phyloP scores from a whole-genome alignment of 139 green algal species.

The Pseudopediastrum boryanum region DNA sequence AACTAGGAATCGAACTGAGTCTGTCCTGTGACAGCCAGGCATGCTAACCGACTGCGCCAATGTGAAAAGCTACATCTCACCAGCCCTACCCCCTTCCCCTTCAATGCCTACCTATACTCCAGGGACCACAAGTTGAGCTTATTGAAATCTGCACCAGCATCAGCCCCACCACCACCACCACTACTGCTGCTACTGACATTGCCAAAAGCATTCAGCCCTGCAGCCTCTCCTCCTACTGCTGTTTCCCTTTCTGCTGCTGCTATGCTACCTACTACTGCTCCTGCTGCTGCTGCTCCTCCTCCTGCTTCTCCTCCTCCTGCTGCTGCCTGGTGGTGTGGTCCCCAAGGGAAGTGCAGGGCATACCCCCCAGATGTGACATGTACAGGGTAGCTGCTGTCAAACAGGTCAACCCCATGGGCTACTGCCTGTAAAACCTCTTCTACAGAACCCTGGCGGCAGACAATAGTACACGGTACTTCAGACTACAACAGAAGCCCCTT shows the following conservation, averaged over 20 bases:
- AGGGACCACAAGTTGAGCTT: conserved; percentile 77
- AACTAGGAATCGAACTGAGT: no score
- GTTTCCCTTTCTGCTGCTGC: not conserved
- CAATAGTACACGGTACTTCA: no score
- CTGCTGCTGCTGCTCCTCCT: conserved; percentile 25
- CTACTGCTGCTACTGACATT: conserved; percentile 13
- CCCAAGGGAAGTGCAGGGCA: conserved; percentile 69
- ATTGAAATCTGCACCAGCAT: conserved; percentile 47
- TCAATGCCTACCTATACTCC: conserved; percentile 56
- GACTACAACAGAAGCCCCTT: no score
- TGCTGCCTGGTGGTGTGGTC: no score
- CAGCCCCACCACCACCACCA: not conserved
- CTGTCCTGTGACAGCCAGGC: no score
- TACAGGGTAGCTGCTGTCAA: conserved; percentile 59
- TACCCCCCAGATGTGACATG: conserved; percentile 56
- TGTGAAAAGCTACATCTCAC: no score
- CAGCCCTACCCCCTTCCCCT: no score
- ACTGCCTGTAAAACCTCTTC: conserved; percentile 69
- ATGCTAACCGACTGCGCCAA: no score
- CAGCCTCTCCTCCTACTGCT: conserved; percentile 25
- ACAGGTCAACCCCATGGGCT: conserved; percentile 59
- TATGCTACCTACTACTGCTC: conserved; percentile 8
- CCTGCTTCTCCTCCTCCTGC: conserved; percentile 16
- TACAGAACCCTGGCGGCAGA: conserved; percentile 35
- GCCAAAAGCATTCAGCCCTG: not conserved